Conservation (phyloP, 2,329 filamentous ascomycete genomes). For the Aureobasidium sp. region DNA sequence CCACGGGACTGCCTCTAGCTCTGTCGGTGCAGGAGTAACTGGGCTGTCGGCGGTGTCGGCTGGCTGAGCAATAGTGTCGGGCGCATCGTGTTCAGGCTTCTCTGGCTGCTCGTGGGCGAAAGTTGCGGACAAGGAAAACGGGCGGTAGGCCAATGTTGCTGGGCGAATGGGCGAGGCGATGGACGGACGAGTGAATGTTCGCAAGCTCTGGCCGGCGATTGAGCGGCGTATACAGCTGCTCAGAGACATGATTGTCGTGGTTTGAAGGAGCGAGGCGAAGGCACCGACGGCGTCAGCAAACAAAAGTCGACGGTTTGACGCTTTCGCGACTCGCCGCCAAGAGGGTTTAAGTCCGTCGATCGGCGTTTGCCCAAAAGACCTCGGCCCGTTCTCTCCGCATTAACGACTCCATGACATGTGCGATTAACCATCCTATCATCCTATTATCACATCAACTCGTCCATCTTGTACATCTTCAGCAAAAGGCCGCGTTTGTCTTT, state of each 20-base stretch:
- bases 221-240: constrained; percentile 6
- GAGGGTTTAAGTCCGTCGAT: neutral
- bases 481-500: neutral
- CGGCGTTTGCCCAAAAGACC: constrained; percentile 1
- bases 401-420: constrained; percentile 7
- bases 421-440: neutral
- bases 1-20: constrained; percentile 55
- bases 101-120: neutral
- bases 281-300: neutral
- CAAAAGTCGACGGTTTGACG: neutral
- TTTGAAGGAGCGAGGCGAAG: neutral
- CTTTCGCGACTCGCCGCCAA: neutral
- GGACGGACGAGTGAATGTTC: neutral
- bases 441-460: neutral
- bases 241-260: neutral
- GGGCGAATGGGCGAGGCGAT: neutral
- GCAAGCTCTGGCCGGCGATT: neutral
- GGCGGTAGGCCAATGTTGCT: neutral
- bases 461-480: neutral
- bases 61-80: neutral
- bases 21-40: neutral
- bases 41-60: neutral
- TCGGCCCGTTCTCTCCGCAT: constrained; percentile 11
- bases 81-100: neutral
- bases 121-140: neutral